Evolutionary conservation across 2,329 filamentous ascomycete genomes (phyloP).

Genomic region (Colletotrichum scovillei): DNA sequence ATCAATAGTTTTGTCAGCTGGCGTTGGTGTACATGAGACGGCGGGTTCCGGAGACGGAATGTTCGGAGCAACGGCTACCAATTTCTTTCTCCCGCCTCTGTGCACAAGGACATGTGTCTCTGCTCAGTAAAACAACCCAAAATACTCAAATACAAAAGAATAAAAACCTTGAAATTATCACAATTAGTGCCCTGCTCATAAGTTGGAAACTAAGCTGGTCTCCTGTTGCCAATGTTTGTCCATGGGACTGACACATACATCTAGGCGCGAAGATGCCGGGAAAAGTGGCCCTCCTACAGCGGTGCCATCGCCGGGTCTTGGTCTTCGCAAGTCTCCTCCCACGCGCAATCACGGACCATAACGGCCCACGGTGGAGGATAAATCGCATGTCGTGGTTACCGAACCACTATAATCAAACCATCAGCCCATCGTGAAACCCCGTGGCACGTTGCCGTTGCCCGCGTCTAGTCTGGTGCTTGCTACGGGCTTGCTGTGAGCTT

Average conservation of each 20-base stretch:
- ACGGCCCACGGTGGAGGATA: not conserved
- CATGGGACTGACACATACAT: not conserved
- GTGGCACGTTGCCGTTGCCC: not conserved
- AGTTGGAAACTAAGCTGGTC: not conserved
- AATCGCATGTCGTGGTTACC: not conserved
- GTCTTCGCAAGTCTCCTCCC: not conserved
- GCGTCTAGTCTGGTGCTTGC: not conserved
- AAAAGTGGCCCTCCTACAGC: not conserved
- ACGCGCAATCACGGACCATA: not conserved
- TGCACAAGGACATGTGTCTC: not conserved
- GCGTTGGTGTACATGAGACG: constrained; percentile 11
- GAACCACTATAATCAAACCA: constrained; percentile 5
- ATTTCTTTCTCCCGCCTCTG: no score
- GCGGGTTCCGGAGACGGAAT: not conserved
- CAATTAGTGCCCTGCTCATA: no score
- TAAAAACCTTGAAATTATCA: not conserved
- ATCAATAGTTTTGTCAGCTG: not conserved
- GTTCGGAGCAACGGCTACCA: not conserved
- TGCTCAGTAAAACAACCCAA: not conserved
- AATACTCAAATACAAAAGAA: not conserved
- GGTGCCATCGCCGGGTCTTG: not conserved
- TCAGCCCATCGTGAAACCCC: constrained; percentile 16
- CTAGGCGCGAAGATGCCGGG: not conserved
- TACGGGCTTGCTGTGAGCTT: not conserved
- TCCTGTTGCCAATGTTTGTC: no score